These are phyloP conservation scores for Colletotrichum paranaense DNA, from an alignment of 2,329 filamentous ascomycete species.

Conservation along the genomic window DNA sequence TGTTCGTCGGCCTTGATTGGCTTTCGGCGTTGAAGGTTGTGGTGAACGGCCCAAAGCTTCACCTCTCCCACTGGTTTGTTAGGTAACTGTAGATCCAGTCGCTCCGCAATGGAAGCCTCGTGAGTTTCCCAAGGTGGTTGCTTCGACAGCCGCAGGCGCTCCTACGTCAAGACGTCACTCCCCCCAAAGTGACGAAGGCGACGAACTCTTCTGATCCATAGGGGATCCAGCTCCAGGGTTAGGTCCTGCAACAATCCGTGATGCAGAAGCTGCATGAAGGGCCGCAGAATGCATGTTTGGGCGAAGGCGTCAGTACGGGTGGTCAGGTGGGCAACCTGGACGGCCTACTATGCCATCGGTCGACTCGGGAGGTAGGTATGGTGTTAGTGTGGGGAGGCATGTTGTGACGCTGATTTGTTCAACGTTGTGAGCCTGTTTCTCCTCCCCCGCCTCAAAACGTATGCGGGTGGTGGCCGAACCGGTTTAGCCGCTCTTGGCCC, in stretches of 20 bases:
- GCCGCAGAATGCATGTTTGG: conserved; percentile 12
- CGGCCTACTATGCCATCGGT: neutral
- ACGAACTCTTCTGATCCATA: neutral
- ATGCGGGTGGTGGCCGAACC: conserved; percentile 21
- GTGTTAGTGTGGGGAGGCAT: conserved; percentile 24
- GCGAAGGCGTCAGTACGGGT: conserved; percentile 5
- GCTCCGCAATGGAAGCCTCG: neutral
- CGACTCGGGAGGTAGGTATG: conserved; percentile 17
- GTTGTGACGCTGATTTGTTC: conserved; percentile 25
- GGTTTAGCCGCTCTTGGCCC: conserved; percentile 30
- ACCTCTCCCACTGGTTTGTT: neutral
- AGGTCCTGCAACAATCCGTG: conserved; percentile 18
- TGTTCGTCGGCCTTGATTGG: neutral
- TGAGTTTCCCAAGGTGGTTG: neutral
- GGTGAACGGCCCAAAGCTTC: neutral
- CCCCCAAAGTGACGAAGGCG: neutral
- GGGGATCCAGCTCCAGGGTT: conserved; percentile 5
- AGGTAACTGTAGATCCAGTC: conserved; percentile 1
- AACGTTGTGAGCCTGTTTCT: conserved; percentile 7
- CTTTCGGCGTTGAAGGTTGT: neutral
- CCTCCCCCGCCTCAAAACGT: conserved; percentile 17
- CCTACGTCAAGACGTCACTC: neutral
- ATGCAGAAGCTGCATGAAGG: conserved; percentile 27
- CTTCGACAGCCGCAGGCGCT: neutral
- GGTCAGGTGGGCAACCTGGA: conserved; percentile 21